Evolutionary conservation across 768 basidiomycete species (phyloP), one percentile per base, ranked within the genome.

Genomic region (Lactarius tabidus): DNA sequence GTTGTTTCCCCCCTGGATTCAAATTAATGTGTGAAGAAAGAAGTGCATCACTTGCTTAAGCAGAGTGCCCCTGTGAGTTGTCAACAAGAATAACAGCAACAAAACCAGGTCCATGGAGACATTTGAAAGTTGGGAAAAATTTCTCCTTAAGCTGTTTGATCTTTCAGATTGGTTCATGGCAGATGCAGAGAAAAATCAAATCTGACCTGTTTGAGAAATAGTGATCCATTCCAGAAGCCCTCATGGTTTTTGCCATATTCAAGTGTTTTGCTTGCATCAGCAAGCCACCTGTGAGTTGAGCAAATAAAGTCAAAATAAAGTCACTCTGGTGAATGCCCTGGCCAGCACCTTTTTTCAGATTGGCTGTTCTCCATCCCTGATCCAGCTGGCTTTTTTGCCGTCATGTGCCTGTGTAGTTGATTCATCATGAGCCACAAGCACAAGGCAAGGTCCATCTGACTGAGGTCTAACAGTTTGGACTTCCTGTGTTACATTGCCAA

Each of bases 171-270:
- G 36, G 36, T 14, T 38, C 14, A 38, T 10, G 33, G n/a, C n/a
- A n/a, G 8, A 33, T 4, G 33, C 33, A 33, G 14, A 38, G 12
- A 10, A 14, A 38, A 38, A 14, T n/a, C n/a, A n/a, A 38, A 38
- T 12, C 36, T 38, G 14, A 76, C 75, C 70, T 76, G 77, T 67
- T 74, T 74, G 20, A 73, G 64, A 58, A 77, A 77, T 0, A 74
- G 55, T 60, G 77, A 72, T 1, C 78, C 75, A 14, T 60, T 75
- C 77, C 77, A 77, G 59, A 74, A 77, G 1, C 79, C 78, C 8
- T 80, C 74, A 64, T 81, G 75, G 68, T 78, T 79, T 59, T 80
- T 81, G 5, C 78, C 79, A 72, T 80, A 80, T 56, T 80, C 36
- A 3, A 57, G 76, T 10, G 79, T 59, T 20, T 65, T 65, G 17